Base-by-base conservation (phyloP, 768 basidiomycete genomes). In the Pleurotus ostreatus region DNA sequence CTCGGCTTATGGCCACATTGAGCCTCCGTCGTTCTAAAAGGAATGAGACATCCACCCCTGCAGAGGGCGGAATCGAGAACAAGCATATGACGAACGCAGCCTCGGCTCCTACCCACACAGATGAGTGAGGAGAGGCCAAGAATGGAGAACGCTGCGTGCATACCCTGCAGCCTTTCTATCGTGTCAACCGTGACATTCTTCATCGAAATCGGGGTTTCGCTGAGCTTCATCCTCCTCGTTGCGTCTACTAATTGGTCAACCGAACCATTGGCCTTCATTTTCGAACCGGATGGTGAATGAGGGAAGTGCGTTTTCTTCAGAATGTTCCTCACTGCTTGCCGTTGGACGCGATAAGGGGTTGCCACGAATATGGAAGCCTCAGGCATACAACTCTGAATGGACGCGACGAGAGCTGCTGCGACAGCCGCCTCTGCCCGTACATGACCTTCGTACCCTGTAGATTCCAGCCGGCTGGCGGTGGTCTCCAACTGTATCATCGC, bases 1-100 rank as follows among this genome's bases (percentile, higher is more conserved):
- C 77, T 40, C 80, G 74, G 63, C 78, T 79, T 49, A 82, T 80
- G 3, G 78, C 79, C 0, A 82, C 80, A 58, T 82, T 82, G 20
- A 82, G 62, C 5, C 80, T 64, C 46, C 80, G 68, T 13, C 79
- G 71, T 55, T 79, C 76, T 11, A 82, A 65, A 6, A 82, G 62
- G 59, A 80, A 82, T 1, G 64, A 66, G 4, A 79, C 66, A 57
- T 78, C 75, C 2, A 69, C 48, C 15, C 55, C 47, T 13, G 56
- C 26, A 1, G 69, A 63, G 30, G 68, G 71, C 20, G 79, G 76
- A 15, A 78, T 60, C 9, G 79, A 78, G 63, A 82, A 78, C 13
- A 80, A 63, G 54, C 79, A 82, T 34, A 82, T 78, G 6, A 82
- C 80, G 49, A 81, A 79, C 1, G 74, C 69, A 1, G 80, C 80